phyloP scores from a whole-genome alignment of 1,284 basidiomycete genomes.

The Boletellus deceptivus region DNA sequence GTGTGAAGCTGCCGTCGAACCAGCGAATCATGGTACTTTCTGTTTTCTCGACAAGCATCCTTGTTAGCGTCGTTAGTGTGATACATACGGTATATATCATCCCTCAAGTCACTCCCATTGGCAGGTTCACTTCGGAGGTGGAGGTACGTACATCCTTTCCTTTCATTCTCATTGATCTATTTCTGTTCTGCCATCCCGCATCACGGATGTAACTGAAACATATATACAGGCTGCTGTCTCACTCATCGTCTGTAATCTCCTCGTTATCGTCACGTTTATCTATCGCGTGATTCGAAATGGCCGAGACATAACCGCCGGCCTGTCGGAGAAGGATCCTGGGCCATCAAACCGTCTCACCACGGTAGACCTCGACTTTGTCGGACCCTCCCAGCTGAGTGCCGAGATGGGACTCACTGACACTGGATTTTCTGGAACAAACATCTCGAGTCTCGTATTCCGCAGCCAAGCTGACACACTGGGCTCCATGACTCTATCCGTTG shows the following conservation, averaged over 20 bases:
- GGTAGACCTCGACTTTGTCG: conserved; percentile 20
- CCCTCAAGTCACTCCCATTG: background rate
- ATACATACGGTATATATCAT: conserved; percentile 27
- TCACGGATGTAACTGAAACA: too few relatives aligned
- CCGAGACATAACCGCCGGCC: conserved; percentile 5
- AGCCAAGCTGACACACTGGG: conserved; percentile 1
- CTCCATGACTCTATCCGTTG: background rate
- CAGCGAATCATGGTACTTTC: conserved; percentile 28
- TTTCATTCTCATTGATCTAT: background rate
- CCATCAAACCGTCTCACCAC: conserved; percentile 25
- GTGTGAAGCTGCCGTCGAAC: conserved; percentile 23
- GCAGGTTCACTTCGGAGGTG: conserved; percentile 14
- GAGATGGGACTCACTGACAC: background rate
- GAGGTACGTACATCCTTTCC: conserved; percentile 19
- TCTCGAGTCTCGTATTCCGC: conserved; percentile 14
- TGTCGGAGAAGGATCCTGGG: background rate
- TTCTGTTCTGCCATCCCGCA: too few relatives aligned
- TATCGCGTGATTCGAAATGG: conserved; percentile 14
- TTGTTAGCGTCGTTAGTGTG: conserved; percentile 26
- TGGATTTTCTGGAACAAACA: conserved; percentile 4
- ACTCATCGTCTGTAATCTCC: conserved; percentile 34
- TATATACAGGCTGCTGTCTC: conserved; percentile 20
- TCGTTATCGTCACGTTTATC: conserved; percentile 29
- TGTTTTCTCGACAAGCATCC: conserved; percentile 30
- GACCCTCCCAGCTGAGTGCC: conserved; percentile 1